Evolutionary conservation across 140 eudicot genomes (phyloP), one percentile per base, ranked within the genome.

Genomic region (Stevia rebaudiana): DNA sequence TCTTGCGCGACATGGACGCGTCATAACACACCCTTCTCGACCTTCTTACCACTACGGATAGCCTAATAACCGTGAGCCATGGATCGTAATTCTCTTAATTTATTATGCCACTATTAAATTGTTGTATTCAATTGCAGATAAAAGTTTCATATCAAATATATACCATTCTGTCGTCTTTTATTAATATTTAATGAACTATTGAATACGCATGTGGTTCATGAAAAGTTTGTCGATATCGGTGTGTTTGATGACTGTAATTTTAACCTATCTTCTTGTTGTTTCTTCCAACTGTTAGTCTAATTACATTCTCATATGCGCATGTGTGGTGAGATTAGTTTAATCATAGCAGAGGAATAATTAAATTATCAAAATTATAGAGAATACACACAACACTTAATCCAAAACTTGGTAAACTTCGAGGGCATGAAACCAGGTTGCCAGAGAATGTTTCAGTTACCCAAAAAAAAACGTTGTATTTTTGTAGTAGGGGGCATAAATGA

Each of bases 371-470:
- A 58, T 22, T 51, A 16, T 48, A 70, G 60, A 71, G 75, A 61
- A 67, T 72, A 71, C 53, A 31, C 71, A 72, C 78, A 65, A 41
- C 70, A 67, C 67, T 61, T 42, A 30, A 56, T 63, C 72, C 71
- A 63, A 74, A 69, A 51, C 39, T 72, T 64, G 65, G 78, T 67
- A 53, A 60, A 78, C 36, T 36, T 30, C 68, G 73, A 72, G 68
- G 75, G 71, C 70, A 67, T 53, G 36, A 54, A 65, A 62, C 41
- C 37, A 58, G 47, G 64, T 33, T 48, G 70, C 70, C 69, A 78
- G 73, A 56, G 80, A 79, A 79, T 79, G 79, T 75, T 75, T 39
- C 79, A 63, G 3, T 60, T 72, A 52, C 71, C 82, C 11, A 77
- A 31, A 28, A 55, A 21, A 1, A 11, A 46, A 21, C 0, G 8